A percentile compares a stretch with the other conserved stretches of the same genome.
phyloP scores from a whole-genome alignment of 2,329 filamentous ascomycete genomes.

The Hymenotorrendiella dingleyae region DNA sequence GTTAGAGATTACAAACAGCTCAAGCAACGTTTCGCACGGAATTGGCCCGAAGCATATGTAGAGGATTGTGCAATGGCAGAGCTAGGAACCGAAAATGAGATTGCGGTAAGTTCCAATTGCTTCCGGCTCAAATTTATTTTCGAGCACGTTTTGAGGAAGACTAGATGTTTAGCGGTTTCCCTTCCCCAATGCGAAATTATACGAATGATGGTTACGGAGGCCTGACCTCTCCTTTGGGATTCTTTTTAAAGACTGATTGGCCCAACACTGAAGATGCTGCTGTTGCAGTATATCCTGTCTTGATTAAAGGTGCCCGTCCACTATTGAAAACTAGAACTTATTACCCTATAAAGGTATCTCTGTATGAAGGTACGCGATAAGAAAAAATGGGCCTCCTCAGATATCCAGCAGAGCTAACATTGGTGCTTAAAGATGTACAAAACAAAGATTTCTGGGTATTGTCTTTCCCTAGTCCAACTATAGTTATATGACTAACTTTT shows the following conservation, averaged over 20 bases:
- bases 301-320: neutral
- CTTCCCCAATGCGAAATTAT: neutral
- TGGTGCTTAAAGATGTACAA: neutral
- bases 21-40: too few relatives aligned
- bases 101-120: slow-evolving; percentile 7
- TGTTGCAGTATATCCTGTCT: neutral
- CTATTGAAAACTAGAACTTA: neutral
- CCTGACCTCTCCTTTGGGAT: neutral
- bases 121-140: neutral
- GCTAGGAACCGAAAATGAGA: slow-evolving; percentile 15
- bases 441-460: neutral
- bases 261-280: neutral
- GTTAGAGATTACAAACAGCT: neutral
- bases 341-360: slow-evolving; percentile 4
- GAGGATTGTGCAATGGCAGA: slow-evolving; percentile 14
- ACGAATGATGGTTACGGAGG: neutral
- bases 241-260: neutral
- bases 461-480: neutral
- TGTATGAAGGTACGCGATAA: slow-evolving; percentile 10
- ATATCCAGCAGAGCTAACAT: neutral
- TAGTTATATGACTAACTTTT: neutral
- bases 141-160: neutral
- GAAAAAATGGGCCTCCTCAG: too few relatives aligned
- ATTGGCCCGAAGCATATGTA: slow-evolving; percentile 8
- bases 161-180: slow-evolving; percentile 4